Conservation (phyloP, 2,329 filamentous ascomycete species). For the Colletotrichum somersetense region DNA sequence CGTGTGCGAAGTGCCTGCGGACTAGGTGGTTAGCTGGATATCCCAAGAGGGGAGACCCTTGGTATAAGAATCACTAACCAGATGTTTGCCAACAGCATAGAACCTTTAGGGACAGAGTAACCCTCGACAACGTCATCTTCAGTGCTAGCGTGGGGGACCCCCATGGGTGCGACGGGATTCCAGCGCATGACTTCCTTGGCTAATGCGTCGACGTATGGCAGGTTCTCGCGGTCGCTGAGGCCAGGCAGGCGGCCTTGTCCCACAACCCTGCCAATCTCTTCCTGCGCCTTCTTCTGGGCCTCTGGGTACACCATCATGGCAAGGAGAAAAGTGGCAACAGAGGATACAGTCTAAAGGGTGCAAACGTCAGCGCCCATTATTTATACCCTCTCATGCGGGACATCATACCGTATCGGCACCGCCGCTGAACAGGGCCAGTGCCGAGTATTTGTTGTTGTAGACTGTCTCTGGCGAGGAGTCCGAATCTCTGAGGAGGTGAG, state of each 20-base stretch:
- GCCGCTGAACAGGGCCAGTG: slow-evolving; percentile 33
- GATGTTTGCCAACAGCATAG: slow-evolving; percentile 44
- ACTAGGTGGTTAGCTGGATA: not conserved
- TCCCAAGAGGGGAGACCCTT: rapidly evolving
- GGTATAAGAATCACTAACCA: slow-evolving; percentile 50
- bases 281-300: slow-evolving; percentile 59
- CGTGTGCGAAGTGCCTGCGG: slow-evolving; percentile 58
- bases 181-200: slow-evolving; percentile 70
- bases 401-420: slow-evolving; percentile 42
- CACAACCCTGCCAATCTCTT: slow-evolving; percentile 65
- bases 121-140: slow-evolving; percentile 41
- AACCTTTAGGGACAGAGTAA: slow-evolving; percentile 38
- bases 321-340: slow-evolving; percentile 58
- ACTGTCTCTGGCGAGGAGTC: slow-evolving; percentile 12
- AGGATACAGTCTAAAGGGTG: slow-evolving; percentile 46
- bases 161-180: slow-evolving; percentile 64
- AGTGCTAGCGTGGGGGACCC: slow-evolving; percentile 54
- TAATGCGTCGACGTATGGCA: slow-evolving; percentile 67
- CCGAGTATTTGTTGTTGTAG: slow-evolving; percentile 33
- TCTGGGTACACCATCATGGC: slow-evolving; percentile 62
- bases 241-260: slow-evolving; percentile 60
- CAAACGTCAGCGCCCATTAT: not conserved
- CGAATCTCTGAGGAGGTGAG: slow-evolving; percentile 12
- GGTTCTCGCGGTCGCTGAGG: slow-evolving; percentile 59
- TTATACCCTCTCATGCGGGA: too few relatives aligned